Percentiles rank a stretch among this genome's conserved stretches.
phyloP scores from a whole-genome alignment of 2,329 filamentous ascomycete genomes.

The Pseudocercospora pini-densiflorae region DNA sequence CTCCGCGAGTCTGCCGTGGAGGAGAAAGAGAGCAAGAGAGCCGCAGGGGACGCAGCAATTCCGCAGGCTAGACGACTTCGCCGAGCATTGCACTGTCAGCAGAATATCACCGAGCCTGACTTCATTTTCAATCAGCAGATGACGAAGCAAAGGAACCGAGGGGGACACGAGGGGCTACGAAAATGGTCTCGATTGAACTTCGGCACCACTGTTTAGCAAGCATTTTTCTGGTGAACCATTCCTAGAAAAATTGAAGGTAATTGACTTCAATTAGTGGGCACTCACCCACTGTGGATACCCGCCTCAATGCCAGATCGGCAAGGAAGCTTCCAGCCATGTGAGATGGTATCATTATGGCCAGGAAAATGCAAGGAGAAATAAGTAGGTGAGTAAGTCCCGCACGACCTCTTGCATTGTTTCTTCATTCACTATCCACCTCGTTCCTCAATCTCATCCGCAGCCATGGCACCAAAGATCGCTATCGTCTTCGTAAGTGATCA shows the following conservation, averaged over 20 bases:
- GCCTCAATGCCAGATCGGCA: not conserved
- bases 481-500: constrained; percentile 76
- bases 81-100: not conserved
- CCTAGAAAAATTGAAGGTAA: not conserved
- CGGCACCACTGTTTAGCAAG: not conserved
- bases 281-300: not conserved
- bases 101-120: not conserved
- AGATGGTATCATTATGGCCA: constrained; percentile 1
- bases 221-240: not conserved
- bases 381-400: not conserved
- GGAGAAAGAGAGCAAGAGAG: not conserved
- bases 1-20: not conserved
- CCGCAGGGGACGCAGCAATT: not conserved
- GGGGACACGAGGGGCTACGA: not conserved
- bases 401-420: not conserved
- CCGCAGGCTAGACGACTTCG: not conserved
- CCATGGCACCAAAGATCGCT: constrained; percentile 88
- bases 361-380: not conserved
- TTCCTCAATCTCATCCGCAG: constrained; percentile 30
- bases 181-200: not conserved
- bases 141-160: not conserved
- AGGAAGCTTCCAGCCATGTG: constrained; percentile 5
- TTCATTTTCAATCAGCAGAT: not conserved
- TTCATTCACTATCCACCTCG: not conserved
- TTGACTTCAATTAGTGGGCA: not conserved